Evolutionary conservation across 2,329 filamentous ascomycete genomes (phyloP).

Genomic region (Botrytis pseudocinerea): DNA sequence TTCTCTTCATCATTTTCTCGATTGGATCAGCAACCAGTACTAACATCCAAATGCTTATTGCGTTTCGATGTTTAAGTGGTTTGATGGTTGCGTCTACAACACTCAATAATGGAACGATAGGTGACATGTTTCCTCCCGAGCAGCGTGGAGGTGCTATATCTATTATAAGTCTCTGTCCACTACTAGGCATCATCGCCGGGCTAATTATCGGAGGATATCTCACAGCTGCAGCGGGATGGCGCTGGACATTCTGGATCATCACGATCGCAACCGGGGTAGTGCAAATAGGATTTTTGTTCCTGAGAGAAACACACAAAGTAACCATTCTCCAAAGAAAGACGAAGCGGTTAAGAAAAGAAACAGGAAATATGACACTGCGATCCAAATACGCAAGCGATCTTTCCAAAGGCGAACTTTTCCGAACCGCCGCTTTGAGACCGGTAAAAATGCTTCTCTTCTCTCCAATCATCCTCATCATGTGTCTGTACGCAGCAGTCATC

Average conservation of each 20-base stretch:
- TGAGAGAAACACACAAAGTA: constrained; percentile 52
- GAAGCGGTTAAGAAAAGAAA: constrained; percentile 48
- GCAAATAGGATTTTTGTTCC: constrained; percentile 43
- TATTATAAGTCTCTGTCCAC: constrained; percentile 47
- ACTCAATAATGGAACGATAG: constrained; percentile 61
- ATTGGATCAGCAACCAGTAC: constrained; percentile 50
- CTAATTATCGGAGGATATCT: constrained; percentile 53
- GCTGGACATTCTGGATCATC: constrained; percentile 54
- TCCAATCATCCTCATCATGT: constrained; percentile 40
- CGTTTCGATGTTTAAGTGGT: constrained; percentile 62
- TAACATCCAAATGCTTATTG: constrained; percentile 50
- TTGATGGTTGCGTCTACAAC: constrained; percentile 55
- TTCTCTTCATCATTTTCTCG: constrained; percentile 48
- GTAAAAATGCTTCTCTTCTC: constrained; percentile 41
- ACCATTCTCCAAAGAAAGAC: constrained; percentile 50
- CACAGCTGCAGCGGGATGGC: constrained; percentile 49
- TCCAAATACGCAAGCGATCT: constrained; percentile 11
- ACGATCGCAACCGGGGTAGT: constrained; percentile 44
- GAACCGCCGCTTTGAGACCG: constrained; percentile 41
- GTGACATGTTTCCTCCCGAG: constrained; percentile 61
- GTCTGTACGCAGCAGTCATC: constrained; percentile 40
- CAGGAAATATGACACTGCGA: constrained; percentile 53
- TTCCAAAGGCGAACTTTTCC: constrained; percentile 26
- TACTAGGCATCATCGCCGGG: constrained; percentile 43
- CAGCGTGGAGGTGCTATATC: constrained; percentile 59